Conservation (phyloP, 805 yeast species). For the Saccharomycopsis amapae region DNA sequence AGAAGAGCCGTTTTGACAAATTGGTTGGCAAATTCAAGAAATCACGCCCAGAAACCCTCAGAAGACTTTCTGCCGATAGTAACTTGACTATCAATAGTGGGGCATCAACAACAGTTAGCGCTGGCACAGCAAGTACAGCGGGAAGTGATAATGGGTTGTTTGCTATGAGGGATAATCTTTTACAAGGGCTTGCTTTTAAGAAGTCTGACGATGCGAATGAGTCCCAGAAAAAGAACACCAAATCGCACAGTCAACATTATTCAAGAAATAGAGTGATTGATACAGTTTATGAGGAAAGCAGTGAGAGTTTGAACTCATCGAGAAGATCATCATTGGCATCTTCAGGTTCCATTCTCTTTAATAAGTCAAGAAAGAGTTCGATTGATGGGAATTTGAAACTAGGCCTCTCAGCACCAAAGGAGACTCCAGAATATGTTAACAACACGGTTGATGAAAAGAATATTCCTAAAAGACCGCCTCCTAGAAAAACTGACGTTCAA, state of each 20-base stretch:
- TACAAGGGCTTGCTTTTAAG: constrained; percentile 4
- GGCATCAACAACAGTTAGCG: background rate
- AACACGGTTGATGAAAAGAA: background rate
- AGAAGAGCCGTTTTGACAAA: background rate
- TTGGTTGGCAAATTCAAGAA: background rate
- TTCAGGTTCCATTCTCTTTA: background rate
- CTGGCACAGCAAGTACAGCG: background rate
- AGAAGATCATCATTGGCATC: background rate
- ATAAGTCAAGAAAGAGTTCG: background rate
- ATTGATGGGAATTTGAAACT: background rate
- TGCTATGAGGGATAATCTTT: constrained; percentile 17
- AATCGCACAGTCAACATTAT: background rate
- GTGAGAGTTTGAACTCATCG: constrained; percentile 7
- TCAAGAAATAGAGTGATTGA: constrained; percentile 19
- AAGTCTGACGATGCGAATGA: background rate
- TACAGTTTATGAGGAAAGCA: constrained; percentile 22
- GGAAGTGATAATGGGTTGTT: constrained; percentile 19
- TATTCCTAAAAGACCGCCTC: background rate
- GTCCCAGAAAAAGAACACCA: background rate
- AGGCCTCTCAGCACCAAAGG: background rate
- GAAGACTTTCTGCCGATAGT: background rate
- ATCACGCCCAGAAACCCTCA: background rate
- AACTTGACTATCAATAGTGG: background rate
- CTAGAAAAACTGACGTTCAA: background rate
- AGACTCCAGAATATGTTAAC: background rate